Percentiles rank a stretch among this genome's conserved stretches.
Evolutionary conservation across 1,284 basidiomycete genomes (phyloP).

Genomic region (Microbotryum scabiosae): DNA sequence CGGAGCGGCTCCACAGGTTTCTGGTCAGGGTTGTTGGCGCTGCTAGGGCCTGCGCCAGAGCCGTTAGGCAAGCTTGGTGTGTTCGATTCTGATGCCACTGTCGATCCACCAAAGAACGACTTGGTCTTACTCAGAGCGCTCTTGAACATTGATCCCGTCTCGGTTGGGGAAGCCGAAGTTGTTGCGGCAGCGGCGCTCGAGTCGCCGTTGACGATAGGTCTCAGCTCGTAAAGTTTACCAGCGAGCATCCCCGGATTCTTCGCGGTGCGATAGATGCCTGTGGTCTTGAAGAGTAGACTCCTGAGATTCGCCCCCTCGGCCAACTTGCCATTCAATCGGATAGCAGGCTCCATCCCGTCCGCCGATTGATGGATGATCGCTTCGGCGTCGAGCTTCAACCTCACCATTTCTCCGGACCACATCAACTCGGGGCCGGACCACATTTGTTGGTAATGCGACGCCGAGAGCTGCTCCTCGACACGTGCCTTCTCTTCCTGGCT

Average conservation of each 20-base stretch:
- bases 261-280: slow-evolving; percentile 6
- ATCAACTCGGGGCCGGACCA: slow-evolving; percentile 30
- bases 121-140: slow-evolving; percentile 13
- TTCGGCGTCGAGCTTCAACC: slow-evolving; percentile 13
- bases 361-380: background rate
- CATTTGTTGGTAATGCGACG: slow-evolving; percentile 28
- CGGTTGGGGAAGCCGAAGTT: background rate
- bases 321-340: background rate
- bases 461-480: slow-evolving; percentile 4
- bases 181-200: background rate
- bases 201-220: background rate
- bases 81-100: background rate
- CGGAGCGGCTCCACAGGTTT: background rate
- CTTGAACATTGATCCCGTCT: background rate
- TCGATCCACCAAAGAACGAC: background rate
- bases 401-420: slow-evolving; percentile 31
- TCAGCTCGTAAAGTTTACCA: slow-evolving; percentile 18
- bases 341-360: background rate
- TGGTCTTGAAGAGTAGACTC: slow-evolving; percentile 10
- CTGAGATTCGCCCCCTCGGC: background rate
- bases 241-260: background rate
- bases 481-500: background rate
- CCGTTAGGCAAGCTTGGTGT: background rate
- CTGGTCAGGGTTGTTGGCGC: background rate
- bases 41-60: background rate